These are phyloP conservation scores for Podaxis sp. DNA, from an alignment of 768 basidiomycete species.

Conservation along the genomic window DNA sequence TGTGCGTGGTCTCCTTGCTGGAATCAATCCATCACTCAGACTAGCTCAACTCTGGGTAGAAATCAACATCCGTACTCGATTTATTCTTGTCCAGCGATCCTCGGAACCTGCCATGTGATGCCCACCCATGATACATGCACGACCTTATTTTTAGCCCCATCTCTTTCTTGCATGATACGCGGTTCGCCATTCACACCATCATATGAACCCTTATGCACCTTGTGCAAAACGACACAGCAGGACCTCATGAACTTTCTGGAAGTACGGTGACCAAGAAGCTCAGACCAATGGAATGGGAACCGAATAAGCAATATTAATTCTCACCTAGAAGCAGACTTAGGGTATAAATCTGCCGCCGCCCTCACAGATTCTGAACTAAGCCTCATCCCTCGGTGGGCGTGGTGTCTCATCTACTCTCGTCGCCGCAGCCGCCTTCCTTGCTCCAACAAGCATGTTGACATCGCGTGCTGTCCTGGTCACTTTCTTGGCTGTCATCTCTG, in stretches of 20 bases:
- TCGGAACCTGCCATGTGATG: constrained; percentile 9
- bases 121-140: background rate
- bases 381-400: background rate
- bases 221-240: too few species aligned
- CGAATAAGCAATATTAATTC: background rate
- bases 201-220: background rate
- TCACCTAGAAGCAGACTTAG: background rate
- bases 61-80: background rate
- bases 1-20: background rate
- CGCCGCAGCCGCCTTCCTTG: background rate
- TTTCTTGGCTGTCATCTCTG: background rate
- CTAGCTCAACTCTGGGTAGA: background rate
- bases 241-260: background rate
- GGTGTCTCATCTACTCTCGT: background rate
- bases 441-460: background rate
- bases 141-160: constrained; percentile 4
- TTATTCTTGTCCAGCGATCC: background rate
- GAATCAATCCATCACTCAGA: background rate
- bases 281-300: background rate
- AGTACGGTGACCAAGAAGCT: background rate
- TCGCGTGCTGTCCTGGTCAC: background rate
- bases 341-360: background rate
- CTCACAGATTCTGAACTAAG: background rate
- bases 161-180: constrained; percentile 1
- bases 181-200: constrained; percentile 5